A percentile compares a stretch with the other conserved stretches of the same genome.
These are phyloP conservation scores for Penicillium sp. DNA, from an alignment of 2,329 filamentous ascomycete genomes.

Conservation along the genomic window DNA sequence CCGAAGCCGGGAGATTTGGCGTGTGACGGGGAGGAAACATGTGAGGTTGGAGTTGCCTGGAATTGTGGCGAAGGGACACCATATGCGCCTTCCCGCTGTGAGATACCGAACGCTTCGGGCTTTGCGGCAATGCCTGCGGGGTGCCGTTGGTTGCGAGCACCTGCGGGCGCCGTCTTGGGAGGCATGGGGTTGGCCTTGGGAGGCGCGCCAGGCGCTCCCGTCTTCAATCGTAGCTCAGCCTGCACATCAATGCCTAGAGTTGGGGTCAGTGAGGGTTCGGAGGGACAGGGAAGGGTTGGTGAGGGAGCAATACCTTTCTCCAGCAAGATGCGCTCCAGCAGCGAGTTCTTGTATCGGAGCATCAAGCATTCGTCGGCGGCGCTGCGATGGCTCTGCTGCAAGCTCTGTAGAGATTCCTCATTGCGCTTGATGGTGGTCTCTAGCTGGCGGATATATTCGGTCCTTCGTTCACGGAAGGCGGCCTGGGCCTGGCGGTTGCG, in stretches of 20 bases:
- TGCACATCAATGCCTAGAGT: slow-evolving; percentile 88
- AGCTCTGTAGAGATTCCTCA: slow-evolving; percentile 87
- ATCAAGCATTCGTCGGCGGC: slow-evolving; percentile 97
- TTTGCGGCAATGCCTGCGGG: slow-evolving; percentile 76
- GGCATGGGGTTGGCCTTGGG: slow-evolving; percentile 67
- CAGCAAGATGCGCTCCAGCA: slow-evolving; percentile 89
- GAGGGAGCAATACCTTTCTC: slow-evolving; percentile 72
- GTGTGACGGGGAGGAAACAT: slow-evolving; percentile 67
- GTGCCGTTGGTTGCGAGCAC: slow-evolving; percentile 75
- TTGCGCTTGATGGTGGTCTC: slow-evolving; percentile 97
- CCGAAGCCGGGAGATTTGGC: slow-evolving; percentile 64
- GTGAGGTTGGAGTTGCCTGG: slow-evolving; percentile 80
- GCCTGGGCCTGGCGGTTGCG: slow-evolving; percentile 96
- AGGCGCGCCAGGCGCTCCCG: slow-evolving; percentile 73
- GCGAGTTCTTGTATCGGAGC: slow-evolving; percentile 97
- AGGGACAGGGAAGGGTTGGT: neutral
- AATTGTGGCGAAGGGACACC: slow-evolving; percentile 66
- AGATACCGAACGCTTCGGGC: slow-evolving; percentile 51
- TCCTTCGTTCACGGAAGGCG: slow-evolving; percentile 92
- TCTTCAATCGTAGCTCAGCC: slow-evolving; percentile 90
- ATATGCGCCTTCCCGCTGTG: slow-evolving; percentile 47
- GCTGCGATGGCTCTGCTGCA: slow-evolving; percentile 91
- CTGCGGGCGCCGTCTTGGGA: slow-evolving; percentile 68
- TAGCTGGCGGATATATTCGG: slow-evolving; percentile 98
- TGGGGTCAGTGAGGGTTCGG: slow-evolving; percentile 4